Evolutionary conservation across 2,329 filamentous ascomycete genomes (phyloP).

Genomic region (Colletotrichum orchidophilum): DNA sequence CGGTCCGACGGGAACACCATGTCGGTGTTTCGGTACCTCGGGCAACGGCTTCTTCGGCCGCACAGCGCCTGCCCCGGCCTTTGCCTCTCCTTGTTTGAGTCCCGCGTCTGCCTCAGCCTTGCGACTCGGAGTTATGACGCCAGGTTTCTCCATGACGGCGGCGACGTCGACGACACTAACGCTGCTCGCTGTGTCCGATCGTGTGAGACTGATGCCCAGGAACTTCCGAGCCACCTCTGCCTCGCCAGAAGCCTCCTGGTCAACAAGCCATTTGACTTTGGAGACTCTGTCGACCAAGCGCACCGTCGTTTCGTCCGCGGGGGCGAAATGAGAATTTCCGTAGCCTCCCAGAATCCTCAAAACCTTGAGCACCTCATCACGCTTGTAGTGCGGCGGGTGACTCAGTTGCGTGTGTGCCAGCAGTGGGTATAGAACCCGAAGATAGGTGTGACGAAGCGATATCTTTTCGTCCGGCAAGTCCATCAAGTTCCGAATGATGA

Average conservation of each 20-base stretch:
- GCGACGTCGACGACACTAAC: conserved; percentile 83
- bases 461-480: conserved; percentile 87
- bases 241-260: conserved; percentile 49
- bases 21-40: conserved; percentile 64
- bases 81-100: conserved; percentile 39
- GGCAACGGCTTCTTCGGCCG: conserved; percentile 60
- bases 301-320: conserved; percentile 81
- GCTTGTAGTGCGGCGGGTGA: conserved; percentile 90
- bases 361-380: conserved; percentile 81
- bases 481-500: conserved; percentile 95
- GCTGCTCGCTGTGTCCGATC: conserved; percentile 73
- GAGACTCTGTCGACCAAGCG: conserved; percentile 80
- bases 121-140: conserved; percentile 81
- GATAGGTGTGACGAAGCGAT: conserved; percentile 88
- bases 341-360: conserved; percentile 76
- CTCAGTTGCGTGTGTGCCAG: conserved; percentile 91
- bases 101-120: conserved; percentile 47
- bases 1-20: conserved; percentile 57
- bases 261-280: conserved; percentile 74
- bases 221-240: conserved; percentile 65
- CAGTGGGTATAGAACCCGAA: conserved; percentile 90
- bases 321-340: conserved; percentile 78
- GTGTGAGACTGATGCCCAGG: conserved; percentile 76
- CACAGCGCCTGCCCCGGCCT: conserved; percentile 29
- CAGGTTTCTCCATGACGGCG: conserved; percentile 82